phyloP scores from a whole-genome alignment of 2,329 filamentous ascomycete genomes.

The Talaromyces verruculosus region DNA sequence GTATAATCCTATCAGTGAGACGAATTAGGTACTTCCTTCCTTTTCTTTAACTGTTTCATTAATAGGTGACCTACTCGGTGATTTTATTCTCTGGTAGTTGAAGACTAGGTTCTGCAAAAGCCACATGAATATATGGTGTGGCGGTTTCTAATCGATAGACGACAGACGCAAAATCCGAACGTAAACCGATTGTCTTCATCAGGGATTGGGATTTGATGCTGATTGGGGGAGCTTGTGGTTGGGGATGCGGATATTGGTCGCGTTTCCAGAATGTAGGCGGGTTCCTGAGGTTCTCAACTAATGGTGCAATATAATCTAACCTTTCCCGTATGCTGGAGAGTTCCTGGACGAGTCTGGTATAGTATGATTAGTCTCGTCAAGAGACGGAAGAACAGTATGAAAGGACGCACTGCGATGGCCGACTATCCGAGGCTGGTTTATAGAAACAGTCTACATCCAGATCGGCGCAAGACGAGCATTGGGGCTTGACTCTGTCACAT shows the following conservation, averaged over 20 bases:
- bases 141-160: background rate
- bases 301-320: conserved; percentile 3
- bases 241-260: background rate
- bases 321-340: conserved; percentile 2
- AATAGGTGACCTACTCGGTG: background rate
- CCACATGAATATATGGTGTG: background rate
- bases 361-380: background rate
- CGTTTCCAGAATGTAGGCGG: conserved; percentile 8
- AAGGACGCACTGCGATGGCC: background rate
- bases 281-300: background rate
- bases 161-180: background rate
- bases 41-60: background rate
- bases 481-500: conserved; percentile 1
- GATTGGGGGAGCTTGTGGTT: background rate
- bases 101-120: background rate
- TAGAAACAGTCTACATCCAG: conserved; percentile 8
- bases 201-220: background rate
- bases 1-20: conserved; percentile 5
- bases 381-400: background rate
- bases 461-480: conserved; percentile 1
- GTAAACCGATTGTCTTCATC: background rate
- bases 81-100: background rate
- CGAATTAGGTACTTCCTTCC: background rate
- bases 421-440: background rate
- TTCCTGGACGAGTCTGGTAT: conserved; percentile 4